These are phyloP conservation scores for Cladosporium sp. DNA, from an alignment of 2,329 filamentous ascomycete genomes.

Conservation along the genomic window DNA sequence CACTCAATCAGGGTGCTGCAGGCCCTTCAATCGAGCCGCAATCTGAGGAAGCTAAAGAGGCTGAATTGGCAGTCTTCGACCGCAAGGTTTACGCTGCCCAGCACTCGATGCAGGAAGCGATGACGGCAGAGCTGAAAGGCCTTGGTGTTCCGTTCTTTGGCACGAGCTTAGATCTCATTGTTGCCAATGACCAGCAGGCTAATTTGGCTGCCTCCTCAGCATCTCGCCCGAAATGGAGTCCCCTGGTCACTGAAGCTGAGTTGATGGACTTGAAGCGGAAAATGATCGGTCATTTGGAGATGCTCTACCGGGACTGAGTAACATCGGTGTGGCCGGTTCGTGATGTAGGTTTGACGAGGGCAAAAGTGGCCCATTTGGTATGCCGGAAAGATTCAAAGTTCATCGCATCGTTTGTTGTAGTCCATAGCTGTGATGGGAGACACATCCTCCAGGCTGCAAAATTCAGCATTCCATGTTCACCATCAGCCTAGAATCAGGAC, in stretches of 20 bases:
- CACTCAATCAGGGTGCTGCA: constrained; percentile 22
- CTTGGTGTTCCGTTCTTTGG: constrained; percentile 64
- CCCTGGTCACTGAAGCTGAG: constrained; percentile 35
- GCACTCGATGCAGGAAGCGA: constrained; percentile 59
- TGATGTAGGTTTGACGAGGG: not conserved
- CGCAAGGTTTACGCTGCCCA: constrained; percentile 63
- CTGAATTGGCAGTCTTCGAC: constrained; percentile 61
- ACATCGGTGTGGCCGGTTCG: not conserved
- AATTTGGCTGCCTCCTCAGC: constrained; percentile 14
- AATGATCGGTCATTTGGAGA: constrained; percentile 42
- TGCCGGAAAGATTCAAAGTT: not conserved
- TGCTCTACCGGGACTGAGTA: constrained; percentile 40
- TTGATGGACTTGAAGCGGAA: constrained; percentile 35
- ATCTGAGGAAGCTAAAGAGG: constrained; percentile 37
- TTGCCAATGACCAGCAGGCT: constrained; percentile 30
- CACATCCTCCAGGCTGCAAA: not conserved
- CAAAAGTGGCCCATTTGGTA: not conserved
- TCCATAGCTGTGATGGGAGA: not conserved
- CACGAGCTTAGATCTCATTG: constrained; percentile 47
- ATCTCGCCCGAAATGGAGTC: constrained; percentile 29
- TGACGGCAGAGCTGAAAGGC: constrained; percentile 55
- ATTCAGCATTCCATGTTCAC: not conserved
- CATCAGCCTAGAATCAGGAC: not conserved
- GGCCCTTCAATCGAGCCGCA: constrained; percentile 15
- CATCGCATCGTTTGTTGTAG: not conserved